These are phyloP conservation scores for Trichoderma sp. DNA, from an alignment of 2,329 filamentous ascomycete species.

Conservation along the genomic window DNA sequence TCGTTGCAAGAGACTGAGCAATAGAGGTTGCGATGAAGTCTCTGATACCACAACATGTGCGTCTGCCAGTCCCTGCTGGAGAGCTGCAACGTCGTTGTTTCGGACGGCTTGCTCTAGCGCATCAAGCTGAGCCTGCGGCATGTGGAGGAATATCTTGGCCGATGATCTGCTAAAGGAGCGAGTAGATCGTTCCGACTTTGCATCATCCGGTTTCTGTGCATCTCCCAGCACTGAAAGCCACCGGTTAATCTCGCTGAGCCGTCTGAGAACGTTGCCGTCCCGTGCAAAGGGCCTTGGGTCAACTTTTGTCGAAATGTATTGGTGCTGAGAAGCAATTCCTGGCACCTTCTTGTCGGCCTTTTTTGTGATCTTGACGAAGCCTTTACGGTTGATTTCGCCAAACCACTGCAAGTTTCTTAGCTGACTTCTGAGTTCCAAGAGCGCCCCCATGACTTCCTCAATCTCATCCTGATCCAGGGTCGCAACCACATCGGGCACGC, in stretches of 20 bases:
- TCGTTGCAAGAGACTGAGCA: slow-evolving; percentile 78
- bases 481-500: slow-evolving; percentile 66
- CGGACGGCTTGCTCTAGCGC: slow-evolving; percentile 71
- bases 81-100: slow-evolving; percentile 60
- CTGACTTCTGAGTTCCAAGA: slow-evolving; percentile 85
- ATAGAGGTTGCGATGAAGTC: slow-evolving; percentile 59
- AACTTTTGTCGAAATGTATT: slow-evolving; percentile 88
- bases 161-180: slow-evolving; percentile 76
- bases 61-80: slow-evolving; percentile 60
- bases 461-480: slow-evolving; percentile 83
- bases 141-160: slow-evolving; percentile 71
- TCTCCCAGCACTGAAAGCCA: slow-evolving; percentile 86
- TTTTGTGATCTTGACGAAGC: slow-evolving; percentile 98
- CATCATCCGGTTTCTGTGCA: slow-evolving; percentile 73
- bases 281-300: slow-evolving; percentile 86
- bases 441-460: slow-evolving; percentile 85
- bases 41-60: slow-evolving; percentile 48
- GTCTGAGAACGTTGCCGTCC: slow-evolving; percentile 54
- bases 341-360: slow-evolving; percentile 96
- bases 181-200: slow-evolving; percentile 71
- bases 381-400: slow-evolving; percentile 90
- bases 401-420: slow-evolving; percentile 96
- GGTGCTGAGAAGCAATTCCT: slow-evolving; percentile 72
- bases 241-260: slow-evolving; percentile 73
- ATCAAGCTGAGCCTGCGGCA: slow-evolving; percentile 70